Evolutionary conservation across 441 rosid genomes (phyloP).

Genomic region (Mallotus repandus): DNA sequence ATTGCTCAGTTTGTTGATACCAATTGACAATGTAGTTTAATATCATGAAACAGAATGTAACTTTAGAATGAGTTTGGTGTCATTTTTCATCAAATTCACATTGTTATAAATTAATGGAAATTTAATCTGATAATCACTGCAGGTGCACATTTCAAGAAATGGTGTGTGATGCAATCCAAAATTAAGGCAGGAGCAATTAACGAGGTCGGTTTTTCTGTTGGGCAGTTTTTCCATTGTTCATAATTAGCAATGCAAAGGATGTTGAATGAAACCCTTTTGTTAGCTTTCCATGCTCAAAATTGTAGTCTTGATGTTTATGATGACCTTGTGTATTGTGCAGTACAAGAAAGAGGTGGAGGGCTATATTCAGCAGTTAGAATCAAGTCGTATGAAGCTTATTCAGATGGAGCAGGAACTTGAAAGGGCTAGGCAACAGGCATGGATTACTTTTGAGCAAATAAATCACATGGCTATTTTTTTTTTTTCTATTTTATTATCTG

Average conservation of each 20-base stretch:
- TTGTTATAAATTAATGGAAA: neutral
- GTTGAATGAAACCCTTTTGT: slow-evolving; percentile 4
- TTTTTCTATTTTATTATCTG: neutral
- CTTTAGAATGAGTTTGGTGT: no score
- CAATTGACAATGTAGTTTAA: no score
- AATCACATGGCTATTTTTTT: no score
- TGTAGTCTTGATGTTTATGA: neutral
- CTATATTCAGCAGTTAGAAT: slow-evolving; percentile 92
- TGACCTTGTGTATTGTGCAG: slow-evolving; percentile 31
- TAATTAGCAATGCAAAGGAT: neutral
- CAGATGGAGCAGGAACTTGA: slow-evolving; percentile 90
- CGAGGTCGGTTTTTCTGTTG: slow-evolving; percentile 53
- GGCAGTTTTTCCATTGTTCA: neutral
- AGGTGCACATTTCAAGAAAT: slow-evolving; percentile 99
- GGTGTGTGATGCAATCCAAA: slow-evolving; percentile 99
- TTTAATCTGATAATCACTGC: slow-evolving; percentile 19
- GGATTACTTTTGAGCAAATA: neutral
- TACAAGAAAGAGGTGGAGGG: slow-evolving; percentile 92
- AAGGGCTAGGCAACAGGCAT: slow-evolving; percentile 77
- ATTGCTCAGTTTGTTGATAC: no score
- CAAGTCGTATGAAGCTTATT: slow-evolving; percentile 73
- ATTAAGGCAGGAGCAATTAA: slow-evolving; percentile 75
- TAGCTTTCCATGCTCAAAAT: neutral
- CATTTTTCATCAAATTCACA: no score
- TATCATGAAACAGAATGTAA: no score